A percentile compares a stretch with the other conserved stretches of the same genome.
Evolutionary conservation across 2,329 filamentous ascomycete species (phyloP).

Genomic region (Berkeleyomyces basicola): DNA sequence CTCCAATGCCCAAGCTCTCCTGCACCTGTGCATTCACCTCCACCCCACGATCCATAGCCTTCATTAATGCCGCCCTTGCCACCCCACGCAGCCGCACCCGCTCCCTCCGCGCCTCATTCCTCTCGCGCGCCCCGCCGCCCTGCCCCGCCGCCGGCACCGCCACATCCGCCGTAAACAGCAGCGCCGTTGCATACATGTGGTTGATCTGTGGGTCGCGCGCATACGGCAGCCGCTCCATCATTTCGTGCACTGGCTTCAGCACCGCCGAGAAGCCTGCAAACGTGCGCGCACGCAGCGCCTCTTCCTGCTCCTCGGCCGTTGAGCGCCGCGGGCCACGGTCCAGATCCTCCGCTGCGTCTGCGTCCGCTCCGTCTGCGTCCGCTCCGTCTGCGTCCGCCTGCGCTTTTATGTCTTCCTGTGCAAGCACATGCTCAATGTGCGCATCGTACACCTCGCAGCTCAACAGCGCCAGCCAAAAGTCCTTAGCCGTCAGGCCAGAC

Average conservation of each 20-base stretch:
- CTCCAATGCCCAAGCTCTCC: conserved; percentile 17
- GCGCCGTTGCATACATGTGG: conserved; percentile 55
- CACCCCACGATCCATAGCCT: conserved; percentile 21
- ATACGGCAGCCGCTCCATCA: conserved; percentile 55
- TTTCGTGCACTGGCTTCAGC: conserved; percentile 49
- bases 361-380: background rate
- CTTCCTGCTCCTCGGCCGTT: background rate
- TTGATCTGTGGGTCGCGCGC: conserved; percentile 50
- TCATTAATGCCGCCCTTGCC: conserved; percentile 25
- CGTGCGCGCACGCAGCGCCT: conserved; percentile 24
- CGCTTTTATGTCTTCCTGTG: conserved; percentile 14
- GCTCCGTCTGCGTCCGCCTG: background rate
- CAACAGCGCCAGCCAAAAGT: conserved; percentile 71
- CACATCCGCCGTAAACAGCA: conserved; percentile 60
- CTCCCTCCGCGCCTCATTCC: conserved; percentile 13
- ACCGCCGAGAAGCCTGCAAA: conserved; percentile 44
- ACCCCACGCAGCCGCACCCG: conserved; percentile 20
- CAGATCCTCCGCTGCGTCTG: background rate
- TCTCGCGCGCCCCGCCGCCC: conserved; percentile 15
- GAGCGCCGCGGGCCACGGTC: too few species aligned
- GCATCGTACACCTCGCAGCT: conserved; percentile 65
- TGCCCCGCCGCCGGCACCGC: conserved; percentile 24
- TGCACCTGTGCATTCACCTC: conserved; percentile 20
- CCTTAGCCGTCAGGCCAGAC: conserved; percentile 30
- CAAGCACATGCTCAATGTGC: conserved; percentile 39